Conservation (phyloP, 768 basidiomycete species). For the Tylopilus subfusipes region DNA sequence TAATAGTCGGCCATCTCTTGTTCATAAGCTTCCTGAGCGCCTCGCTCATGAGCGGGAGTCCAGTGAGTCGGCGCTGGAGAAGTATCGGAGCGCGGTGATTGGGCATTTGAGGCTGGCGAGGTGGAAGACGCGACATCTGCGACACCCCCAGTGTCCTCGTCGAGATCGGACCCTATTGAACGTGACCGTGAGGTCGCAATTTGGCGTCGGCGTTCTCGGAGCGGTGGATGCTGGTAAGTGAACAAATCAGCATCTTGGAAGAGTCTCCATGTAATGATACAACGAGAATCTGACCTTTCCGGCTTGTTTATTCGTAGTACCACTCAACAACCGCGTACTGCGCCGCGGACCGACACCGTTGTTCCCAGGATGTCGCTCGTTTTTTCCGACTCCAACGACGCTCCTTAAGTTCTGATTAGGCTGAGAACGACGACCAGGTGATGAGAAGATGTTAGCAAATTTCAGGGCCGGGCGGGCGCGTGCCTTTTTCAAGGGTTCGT, state of each 20-base stretch:
- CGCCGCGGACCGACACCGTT: slow-evolving; percentile 56
- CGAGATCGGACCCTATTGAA: slow-evolving; percentile 68
- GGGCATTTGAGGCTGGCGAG: slow-evolving; percentile 54
- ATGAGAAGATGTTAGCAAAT: slow-evolving; percentile 87
- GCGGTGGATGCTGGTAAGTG: slow-evolving; percentile 31
- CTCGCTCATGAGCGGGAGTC: slow-evolving; percentile 66
- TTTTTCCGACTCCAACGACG: slow-evolving; percentile 48
- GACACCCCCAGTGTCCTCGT: slow-evolving; percentile 52
- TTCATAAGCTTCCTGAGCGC: slow-evolving; percentile 68
- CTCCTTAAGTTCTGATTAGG: slow-evolving; percentile 63
- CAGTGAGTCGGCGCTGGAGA: slow-evolving; percentile 60
- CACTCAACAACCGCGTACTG: slow-evolving; percentile 69
- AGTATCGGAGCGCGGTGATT: slow-evolving; percentile 62
- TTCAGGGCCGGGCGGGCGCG: slow-evolving; percentile 84
- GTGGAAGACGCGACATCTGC: slow-evolving; percentile 56
- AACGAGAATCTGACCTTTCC: slow-evolving; percentile 48
- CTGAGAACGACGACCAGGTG: slow-evolving; percentile 77
- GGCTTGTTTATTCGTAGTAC: slow-evolving; percentile 47
- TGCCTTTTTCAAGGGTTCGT: slow-evolving; percentile 85
- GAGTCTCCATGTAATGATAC: background rate
- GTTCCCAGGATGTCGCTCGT: slow-evolving; percentile 41
- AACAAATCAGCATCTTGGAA: slow-evolving; percentile 12
- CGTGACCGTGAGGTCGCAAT: slow-evolving; percentile 52
- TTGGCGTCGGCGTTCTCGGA: slow-evolving; percentile 60
- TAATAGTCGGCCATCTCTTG: slow-evolving; percentile 76